Evolutionary conservation across 768 basidiomycete genomes (phyloP).

Genomic region (Tylopilus felleus): DNA sequence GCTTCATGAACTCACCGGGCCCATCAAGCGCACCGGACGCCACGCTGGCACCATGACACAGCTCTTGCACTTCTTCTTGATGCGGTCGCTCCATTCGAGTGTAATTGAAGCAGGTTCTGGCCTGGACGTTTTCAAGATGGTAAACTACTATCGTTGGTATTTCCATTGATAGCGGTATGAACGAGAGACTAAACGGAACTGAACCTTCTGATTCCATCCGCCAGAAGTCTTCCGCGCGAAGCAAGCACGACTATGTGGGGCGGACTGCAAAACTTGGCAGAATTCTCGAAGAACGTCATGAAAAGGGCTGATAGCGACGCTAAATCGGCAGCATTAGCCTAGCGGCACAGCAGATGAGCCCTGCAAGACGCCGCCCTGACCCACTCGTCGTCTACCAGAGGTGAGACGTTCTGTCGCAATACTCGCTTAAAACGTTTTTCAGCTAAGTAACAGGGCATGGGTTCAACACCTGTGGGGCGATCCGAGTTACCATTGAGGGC

Average conservation of each 20-base stretch:
- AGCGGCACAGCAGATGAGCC: slow-evolving; percentile 17
- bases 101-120: slow-evolving; percentile 8
- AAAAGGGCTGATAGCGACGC: slow-evolving; percentile 6
- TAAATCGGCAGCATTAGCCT: slow-evolving; percentile 9
- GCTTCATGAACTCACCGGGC: slow-evolving; percentile 12
- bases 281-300: slow-evolving; percentile 10
- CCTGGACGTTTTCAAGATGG: slow-evolving; percentile 4
- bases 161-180: slow-evolving; percentile 1
- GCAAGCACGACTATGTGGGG: slow-evolving; percentile 4
- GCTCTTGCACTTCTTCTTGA: slow-evolving; percentile 10
- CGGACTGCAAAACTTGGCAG: slow-evolving; percentile 1
- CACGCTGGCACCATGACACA: slow-evolving; percentile 15
- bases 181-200: background rate
- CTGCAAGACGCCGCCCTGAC: slow-evolving; percentile 16
- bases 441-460: slow-evolving; percentile 10
- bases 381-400: slow-evolving; percentile 11
- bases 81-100: slow-evolving; percentile 4
- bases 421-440: slow-evolving; percentile 20
- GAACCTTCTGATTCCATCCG: slow-evolving; percentile 15
- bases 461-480: slow-evolving; percentile 8
- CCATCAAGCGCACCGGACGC: slow-evolving; percentile 15
- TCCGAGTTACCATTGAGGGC: slow-evolving; percentile 19
- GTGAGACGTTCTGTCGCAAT: slow-evolving; percentile 6
- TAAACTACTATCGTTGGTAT: slow-evolving; percentile 1
- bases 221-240: slow-evolving; percentile 5